Evolutionary conservation across 352 stramenopile genomes (phyloP).

Genomic region (Pythium oligandrum): DNA sequence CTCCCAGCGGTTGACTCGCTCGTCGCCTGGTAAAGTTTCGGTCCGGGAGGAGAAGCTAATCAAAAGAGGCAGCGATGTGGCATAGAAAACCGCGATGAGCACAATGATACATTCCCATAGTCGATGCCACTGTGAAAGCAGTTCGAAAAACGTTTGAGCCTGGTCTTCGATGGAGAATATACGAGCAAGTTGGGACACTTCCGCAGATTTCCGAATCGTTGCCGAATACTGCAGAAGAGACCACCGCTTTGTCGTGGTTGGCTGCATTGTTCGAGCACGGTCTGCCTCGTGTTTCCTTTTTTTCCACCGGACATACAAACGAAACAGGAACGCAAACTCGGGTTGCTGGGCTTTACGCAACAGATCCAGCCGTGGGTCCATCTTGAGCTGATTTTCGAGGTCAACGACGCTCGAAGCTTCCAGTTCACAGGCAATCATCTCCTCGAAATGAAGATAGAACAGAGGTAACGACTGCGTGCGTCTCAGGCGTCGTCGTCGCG

Average conservation of each 20-base stretch:
- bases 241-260: constrained; percentile 1
- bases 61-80: constrained; percentile 49
- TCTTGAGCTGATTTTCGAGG: no score
- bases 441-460: constrained; percentile 54
- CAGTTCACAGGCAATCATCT: constrained; percentile 51
- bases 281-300: constrained; percentile 8
- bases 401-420: constrained; percentile 33
- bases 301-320: constrained; percentile 39
- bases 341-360: constrained; percentile 44
- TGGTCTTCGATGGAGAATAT: constrained; percentile 1
- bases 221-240: constrained; percentile 1
- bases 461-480: constrained; percentile 57
- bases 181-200: no score
- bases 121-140: constrained; percentile 41
- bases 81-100: constrained; percentile 48
- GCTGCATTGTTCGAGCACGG: background rate
- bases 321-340: constrained; percentile 54
- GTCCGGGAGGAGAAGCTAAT: constrained; percentile 50
- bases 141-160: constrained; percentile 48
- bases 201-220: constrained; percentile 3
- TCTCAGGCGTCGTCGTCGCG: constrained; percentile 37
- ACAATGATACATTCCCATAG: constrained; percentile 55
- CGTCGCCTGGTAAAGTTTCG: constrained; percentile 9
- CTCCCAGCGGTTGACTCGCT: constrained; percentile 23
- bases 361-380: constrained; percentile 25